Evolutionary conservation across 768 basidiomycete species (phyloP), one percentile per base, ranked within the genome.

Genomic region (Boletales sp.): DNA sequence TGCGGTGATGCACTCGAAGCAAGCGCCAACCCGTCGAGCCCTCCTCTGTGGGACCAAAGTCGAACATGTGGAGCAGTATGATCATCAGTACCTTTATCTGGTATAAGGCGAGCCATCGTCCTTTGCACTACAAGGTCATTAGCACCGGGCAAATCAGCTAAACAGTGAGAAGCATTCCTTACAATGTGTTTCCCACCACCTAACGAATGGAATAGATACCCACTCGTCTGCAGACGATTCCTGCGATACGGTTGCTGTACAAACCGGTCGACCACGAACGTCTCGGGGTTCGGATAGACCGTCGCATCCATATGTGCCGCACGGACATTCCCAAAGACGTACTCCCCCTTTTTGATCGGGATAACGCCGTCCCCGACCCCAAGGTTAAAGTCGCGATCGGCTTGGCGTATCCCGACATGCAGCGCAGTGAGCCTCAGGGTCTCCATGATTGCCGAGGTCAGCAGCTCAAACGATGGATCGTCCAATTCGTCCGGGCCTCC

Each of bases 391-490:
- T 65, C 54, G n/a, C 50, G 33, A 10, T 3, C 46, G 6, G 59
- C 64, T 21, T 50, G 31, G 10, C 61, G 61, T 33, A 54, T 21
- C 4, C 55, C 59, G 1, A 55, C 44, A 10, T 60, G 54, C 48
- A 66, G 31, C 0, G 38, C 49, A 0, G 55, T 58, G n/a, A 64
- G 45, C 28, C 64, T 48, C 44, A 66, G 46, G 2, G 63, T 64
- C 43, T 65, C 64, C 58, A 66, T 58, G 31, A 66, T 48, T 0
- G 59, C 61, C 3, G 64, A 64, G 2, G 58, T 58, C 17, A 66
- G n/a, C 0, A 66, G 21, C n/a, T 19, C 5, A 38, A 66, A 59
- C 2, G 53, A 52, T 3, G 57, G 45, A 33, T 58, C 46, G 10
- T 61, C 62, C 48, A 65, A 9, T 18, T 41, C 21, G 6, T 50